A percentile compares a stretch with the other conserved stretches of the same genome.
Evolutionary conservation across 2,329 filamentous ascomycete species (phyloP).

Genomic region (Exophiala bonariae): DNA sequence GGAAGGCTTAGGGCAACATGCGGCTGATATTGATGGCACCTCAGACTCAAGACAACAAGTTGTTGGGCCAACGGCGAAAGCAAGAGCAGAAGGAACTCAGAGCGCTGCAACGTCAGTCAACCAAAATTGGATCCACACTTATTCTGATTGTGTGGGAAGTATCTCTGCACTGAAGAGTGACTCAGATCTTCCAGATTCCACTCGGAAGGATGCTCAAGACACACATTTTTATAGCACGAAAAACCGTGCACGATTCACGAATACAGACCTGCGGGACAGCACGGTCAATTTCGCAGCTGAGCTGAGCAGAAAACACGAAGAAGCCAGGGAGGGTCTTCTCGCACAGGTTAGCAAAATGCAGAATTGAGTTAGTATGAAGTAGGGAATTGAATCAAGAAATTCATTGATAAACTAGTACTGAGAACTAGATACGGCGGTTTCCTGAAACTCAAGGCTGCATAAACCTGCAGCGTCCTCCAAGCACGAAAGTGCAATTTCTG

Average conservation of each 20-base stretch:
- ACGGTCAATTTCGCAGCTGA: not conserved
- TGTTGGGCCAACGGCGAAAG: not conserved
- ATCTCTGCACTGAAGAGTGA: conserved; percentile 21
- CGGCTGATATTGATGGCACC: conserved; percentile 6
- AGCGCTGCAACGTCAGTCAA: conserved; percentile 1
- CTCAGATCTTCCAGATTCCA: too few relatives aligned
- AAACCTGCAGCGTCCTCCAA: too few relatives aligned
- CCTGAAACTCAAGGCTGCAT: too few relatives aligned
- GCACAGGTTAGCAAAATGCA: not conserved
- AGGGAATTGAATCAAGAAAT: not conserved
- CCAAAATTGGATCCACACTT: conserved; percentile 15
- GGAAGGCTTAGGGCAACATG: not conserved
- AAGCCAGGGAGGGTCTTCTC: not conserved
- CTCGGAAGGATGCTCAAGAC: not conserved
- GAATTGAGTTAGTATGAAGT: not conserved
- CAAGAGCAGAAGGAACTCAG: not conserved
- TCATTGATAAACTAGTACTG: too few relatives aligned
- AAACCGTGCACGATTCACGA: not conserved
- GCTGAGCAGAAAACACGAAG: not conserved
- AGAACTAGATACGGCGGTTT: too few relatives aligned
- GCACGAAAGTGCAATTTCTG: too few relatives aligned
- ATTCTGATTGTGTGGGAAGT: conserved; percentile 21
- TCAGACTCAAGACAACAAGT: not conserved
- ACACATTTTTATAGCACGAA: not conserved
- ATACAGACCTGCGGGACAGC: not conserved